Evolutionary conservation across 208 protist genomes (phyloP).

Genomic region (Leishmania gerbilli): DNA sequence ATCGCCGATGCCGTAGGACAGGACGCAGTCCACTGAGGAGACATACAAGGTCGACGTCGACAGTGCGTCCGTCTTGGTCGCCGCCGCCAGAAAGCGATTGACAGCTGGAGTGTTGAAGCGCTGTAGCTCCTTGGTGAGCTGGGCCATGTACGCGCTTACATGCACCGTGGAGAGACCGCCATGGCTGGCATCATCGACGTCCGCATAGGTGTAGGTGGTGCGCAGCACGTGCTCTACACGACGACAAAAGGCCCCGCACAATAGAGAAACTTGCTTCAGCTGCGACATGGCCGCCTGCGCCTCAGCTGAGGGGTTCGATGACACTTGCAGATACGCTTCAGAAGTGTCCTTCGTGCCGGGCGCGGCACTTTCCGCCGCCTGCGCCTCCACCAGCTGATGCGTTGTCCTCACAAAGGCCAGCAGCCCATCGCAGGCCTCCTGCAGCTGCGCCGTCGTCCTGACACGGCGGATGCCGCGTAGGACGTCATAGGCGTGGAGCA

Average conservation of each 20-base stretch:
- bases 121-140: constrained; percentile 21
- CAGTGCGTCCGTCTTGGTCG: neutral
- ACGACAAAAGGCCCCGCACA: constrained; percentile 46
- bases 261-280: constrained; percentile 35
- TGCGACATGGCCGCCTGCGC: constrained; percentile 24
- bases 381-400: constrained; percentile 7
- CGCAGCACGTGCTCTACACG: constrained; percentile 37
- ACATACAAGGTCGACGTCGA: constrained; percentile 10
- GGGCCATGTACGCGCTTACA: constrained; percentile 29
- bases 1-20: constrained; percentile 59
- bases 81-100: constrained; percentile 4
- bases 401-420: constrained; percentile 18
- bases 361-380: neutral
- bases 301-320: constrained; percentile 9
- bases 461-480: constrained; percentile 29
- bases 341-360: neutral
- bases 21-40: constrained; percentile 20
- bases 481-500: constrained; percentile 26
- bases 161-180: constrained; percentile 13
- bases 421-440: constrained; percentile 24
- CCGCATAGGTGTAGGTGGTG: constrained; percentile 31
- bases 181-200: constrained; percentile 23
- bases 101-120: constrained; percentile 26
- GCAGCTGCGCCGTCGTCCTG: constrained; percentile 28
- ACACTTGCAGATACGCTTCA: neutral